phyloP scores from a whole-genome alignment of 495 filamentous ascomycete genomes.

The Penicillium chermesinum region DNA sequence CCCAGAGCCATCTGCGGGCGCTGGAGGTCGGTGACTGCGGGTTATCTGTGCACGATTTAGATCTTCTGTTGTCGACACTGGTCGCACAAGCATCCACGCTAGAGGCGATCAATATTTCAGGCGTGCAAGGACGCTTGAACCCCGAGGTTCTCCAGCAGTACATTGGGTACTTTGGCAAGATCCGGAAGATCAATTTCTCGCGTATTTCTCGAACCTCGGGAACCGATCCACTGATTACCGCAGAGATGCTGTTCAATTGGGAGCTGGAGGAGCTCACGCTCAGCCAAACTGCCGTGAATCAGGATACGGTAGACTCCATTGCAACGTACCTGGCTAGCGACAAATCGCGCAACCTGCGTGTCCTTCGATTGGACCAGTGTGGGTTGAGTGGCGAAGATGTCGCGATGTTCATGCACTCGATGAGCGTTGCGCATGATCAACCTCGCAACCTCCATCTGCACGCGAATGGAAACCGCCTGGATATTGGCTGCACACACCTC shows the following conservation, averaged over 20 bases:
- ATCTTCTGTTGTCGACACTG: conserved; percentile 40
- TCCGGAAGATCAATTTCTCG: conserved; percentile 68
- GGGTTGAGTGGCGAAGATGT: conserved; percentile 72
- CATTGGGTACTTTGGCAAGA: conserved; percentile 60
- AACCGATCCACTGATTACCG: conserved; percentile 57
- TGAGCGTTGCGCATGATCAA: conserved; percentile 47
- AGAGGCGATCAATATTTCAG: conserved; percentile 72
- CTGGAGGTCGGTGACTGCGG: conserved; percentile 78
- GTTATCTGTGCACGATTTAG: conserved; percentile 51
- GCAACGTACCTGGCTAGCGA: conserved; percentile 58
- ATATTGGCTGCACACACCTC: conserved; percentile 64
- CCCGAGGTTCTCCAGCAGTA: conserved; percentile 57
- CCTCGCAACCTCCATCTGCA: conserved; percentile 68
- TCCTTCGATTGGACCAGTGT: conserved; percentile 73
- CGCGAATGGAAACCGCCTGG: conserved; percentile 77
- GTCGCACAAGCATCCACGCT: conserved; percentile 63
- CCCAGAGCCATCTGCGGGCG: conserved; percentile 63
- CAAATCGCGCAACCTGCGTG: conserved; percentile 59
- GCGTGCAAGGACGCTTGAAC: conserved; percentile 67
- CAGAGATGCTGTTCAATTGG: conserved; percentile 67
- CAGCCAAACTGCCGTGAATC: conserved; percentile 59
- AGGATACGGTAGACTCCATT: conserved; percentile 52
- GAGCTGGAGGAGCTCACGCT: conserved; percentile 68
- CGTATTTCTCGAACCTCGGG: conserved; percentile 59
- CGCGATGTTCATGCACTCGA: conserved; percentile 71